Conservation (phyloP, 192 early-diverging fungal genomes). For the Linnemannia zychae region DNA sequence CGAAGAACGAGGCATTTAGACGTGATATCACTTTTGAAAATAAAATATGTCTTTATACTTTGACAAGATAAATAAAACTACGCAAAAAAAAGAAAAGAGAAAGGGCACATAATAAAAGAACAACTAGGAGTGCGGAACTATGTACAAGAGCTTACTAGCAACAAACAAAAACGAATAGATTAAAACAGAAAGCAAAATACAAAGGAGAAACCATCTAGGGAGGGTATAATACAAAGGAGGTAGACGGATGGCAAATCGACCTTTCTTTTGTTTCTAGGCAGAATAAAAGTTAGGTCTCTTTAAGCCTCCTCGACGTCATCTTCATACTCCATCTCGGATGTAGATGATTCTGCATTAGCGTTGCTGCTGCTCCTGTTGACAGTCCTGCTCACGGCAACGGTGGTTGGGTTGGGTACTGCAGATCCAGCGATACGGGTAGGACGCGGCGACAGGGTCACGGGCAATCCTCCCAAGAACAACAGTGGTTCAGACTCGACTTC, state of each 20-base stretch:
- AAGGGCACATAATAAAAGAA: background rate
- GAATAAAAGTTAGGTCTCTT: background rate
- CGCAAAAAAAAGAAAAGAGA: background rate
- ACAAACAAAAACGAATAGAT: background rate
- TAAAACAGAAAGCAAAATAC: background rate
- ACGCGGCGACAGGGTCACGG: constrained; percentile 40
- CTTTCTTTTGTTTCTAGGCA: background rate
- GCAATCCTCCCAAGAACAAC: constrained; percentile 48
- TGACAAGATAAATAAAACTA: background rate
- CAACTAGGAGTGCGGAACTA: background rate
- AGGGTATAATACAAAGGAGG: background rate
- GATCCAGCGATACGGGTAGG: constrained; percentile 9
- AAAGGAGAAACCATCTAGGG: background rate
- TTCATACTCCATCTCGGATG: background rate
- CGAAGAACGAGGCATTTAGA: too few relatives aligned
- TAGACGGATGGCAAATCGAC: constrained; percentile 1
- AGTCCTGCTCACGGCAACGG: background rate
- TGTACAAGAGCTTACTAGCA: constrained; percentile 3
- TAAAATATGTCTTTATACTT: too few relatives aligned
- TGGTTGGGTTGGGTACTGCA: constrained; percentile 11
- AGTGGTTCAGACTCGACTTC: constrained; percentile 49
- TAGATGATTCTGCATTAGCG: background rate
- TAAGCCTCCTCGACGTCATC: constrained; percentile 4
- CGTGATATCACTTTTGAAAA: too few relatives aligned
- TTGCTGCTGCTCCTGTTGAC: background rate